phyloP scores from a whole-genome alignment of 2,329 filamentous ascomycete genomes.

The Ceratocystis cubensis region DNA sequence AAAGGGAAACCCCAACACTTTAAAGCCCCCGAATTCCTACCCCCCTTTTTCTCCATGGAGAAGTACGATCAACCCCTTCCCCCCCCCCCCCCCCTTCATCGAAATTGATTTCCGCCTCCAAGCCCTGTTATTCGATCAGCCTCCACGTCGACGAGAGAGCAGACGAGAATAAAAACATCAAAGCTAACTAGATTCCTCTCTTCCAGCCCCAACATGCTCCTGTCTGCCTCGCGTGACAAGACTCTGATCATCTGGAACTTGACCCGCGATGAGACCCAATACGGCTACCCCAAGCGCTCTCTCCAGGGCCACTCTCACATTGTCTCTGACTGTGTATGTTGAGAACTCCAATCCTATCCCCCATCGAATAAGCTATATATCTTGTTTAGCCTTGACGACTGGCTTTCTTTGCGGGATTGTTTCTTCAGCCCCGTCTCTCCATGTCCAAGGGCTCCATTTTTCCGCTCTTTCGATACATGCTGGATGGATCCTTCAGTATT shows the following conservation, averaged over 20 bases:
- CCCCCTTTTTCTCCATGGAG: no score
- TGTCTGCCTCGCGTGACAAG: constrained; percentile 96
- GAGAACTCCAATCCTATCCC: constrained; percentile 17
- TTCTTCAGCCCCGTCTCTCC: constrained; percentile 6
- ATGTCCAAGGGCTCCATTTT: neutral
- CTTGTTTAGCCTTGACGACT: neutral
- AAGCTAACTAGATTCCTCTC: constrained; percentile 20
- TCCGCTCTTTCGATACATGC: neutral
- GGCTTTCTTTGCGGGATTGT: neutral
- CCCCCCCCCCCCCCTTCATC: no score
- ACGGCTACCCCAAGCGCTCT: constrained; percentile 98
- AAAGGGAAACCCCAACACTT: no score
- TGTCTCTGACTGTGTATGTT: constrained; percentile 97
- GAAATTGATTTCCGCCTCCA: neutral
- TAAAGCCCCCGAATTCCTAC: no score
- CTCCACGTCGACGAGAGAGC: neutral
- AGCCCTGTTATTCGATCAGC: neutral
- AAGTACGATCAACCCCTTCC: no score
- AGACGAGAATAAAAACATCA: neutral
- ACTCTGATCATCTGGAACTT: constrained; percentile 99
- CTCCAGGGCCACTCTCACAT: constrained; percentile 99
- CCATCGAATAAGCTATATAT: constrained; percentile 8
- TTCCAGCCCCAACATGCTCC: constrained; percentile 91
- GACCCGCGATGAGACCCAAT: constrained; percentile 93
- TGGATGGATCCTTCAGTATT: neutral